Base-by-base conservation (phyloP, 495 filamentous ascomycete genomes). In the Neurospora sp. region DNA sequence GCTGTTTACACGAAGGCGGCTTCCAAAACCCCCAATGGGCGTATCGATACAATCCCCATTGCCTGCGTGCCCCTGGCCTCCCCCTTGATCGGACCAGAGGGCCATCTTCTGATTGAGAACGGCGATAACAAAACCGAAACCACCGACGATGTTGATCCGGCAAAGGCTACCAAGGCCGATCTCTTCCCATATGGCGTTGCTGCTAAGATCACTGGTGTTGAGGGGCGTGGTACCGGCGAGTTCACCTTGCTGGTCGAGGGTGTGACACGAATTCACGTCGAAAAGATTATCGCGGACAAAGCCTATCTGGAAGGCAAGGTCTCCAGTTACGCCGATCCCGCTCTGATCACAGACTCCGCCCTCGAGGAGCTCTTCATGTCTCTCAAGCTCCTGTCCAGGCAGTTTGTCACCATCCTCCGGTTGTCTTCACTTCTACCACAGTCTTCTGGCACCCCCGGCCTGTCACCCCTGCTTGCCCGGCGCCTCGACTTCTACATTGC, bases 271-370 rank as follows among this genome's bases (percentile, higher is more conserved):
- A 90, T 98, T 69, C 87, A 88, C 69, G 82, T 97, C 11, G 91
- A 92, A 69, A 91, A 90, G 76, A 81, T 97, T 66, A 84, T 89
- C 39, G 90, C 92, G 76, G 92, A 96, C 71, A 89, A 90, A 69
- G 92, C 93, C 4, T 98, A 90, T 79, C 92, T 98, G 74, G 94
- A 97, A 81, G 95, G 89, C 14, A 90, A 89, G 75, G 89, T 96
- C 1, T 76, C 79, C 23, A 80, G 83, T 71, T 78, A 87, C 66
- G 54, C 54, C 54, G 54, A 66, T 37, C 54, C 54, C 14, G 54
- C 54, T 35, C 54, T 66, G 2, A 66, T 66, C 14, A 66, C 85
- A 42, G 89, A 92, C 70, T 74, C 86, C 35, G 85, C 88, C 69
- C 84, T 90, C 3, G 86, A 89, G 74, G 89, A 90, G 69, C 82